Conservation (phyloP, 768 basidiomycete genomes). For the Mycena vulgaris region DNA sequence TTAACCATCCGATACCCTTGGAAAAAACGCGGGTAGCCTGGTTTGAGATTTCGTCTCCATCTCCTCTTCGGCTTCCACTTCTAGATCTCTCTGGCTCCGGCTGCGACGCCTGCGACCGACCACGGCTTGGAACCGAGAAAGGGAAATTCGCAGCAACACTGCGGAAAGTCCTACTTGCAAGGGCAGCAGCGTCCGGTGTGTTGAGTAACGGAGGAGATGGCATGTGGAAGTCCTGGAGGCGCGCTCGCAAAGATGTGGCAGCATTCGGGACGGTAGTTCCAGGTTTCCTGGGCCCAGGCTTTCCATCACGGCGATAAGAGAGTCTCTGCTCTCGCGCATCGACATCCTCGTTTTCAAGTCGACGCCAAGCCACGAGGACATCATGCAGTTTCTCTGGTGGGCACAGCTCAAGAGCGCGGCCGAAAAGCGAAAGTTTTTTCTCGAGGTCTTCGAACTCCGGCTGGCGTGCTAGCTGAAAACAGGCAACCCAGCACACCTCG, state of each 20-base stretch:
- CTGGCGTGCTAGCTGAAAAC: conserved; percentile 90
- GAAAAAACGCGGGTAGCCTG: conserved; percentile 86
- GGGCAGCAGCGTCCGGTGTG: conserved; percentile 84
- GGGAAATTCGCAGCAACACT: conserved; percentile 84
- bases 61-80: conserved; percentile 59
- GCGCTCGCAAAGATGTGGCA: conserved; percentile 69
- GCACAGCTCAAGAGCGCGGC: conserved; percentile 88
- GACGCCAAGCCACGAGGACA: conserved; percentile 84
- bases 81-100: conserved; percentile 61
- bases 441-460: conserved; percentile 79
- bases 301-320: conserved; percentile 45
- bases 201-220: conserved; percentile 77
- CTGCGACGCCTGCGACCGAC: conserved; percentile 56
- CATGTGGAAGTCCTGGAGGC: conserved; percentile 78
- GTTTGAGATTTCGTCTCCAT: conserved; percentile 75
- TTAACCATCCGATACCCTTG: conserved; percentile 95
- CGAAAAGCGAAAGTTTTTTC: conserved; percentile 80
- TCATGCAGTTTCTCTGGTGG: conserved; percentile 85
- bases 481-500: conserved; percentile 92
- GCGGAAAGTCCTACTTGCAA: conserved; percentile 85
- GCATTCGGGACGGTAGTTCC: conserved; percentile 51
- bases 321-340: conserved; percentile 63
- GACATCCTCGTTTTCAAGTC: conserved; percentile 77
- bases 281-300: conserved; percentile 24
- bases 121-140: conserved; percentile 66